These are phyloP conservation scores for Penicillium verrucosum DNA, from an alignment of 2,329 filamentous ascomycete genomes.

Conservation along the genomic window DNA sequence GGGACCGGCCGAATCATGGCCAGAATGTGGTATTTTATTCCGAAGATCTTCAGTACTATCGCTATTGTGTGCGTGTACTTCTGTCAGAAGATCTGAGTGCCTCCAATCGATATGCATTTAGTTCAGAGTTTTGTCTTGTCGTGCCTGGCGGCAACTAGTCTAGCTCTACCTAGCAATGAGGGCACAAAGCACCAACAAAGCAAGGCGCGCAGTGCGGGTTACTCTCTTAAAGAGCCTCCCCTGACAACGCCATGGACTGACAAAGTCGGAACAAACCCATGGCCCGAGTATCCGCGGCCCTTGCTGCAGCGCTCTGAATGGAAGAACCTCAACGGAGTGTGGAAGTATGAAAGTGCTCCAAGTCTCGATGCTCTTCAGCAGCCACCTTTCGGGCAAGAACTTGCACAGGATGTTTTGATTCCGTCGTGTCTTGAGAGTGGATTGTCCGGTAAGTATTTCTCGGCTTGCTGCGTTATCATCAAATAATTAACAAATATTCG, in stretches of 20 bases:
- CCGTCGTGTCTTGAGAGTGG: constrained; percentile 56
- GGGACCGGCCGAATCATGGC: neutral
- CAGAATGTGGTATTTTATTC: neutral
- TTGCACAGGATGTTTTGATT: constrained; percentile 48
- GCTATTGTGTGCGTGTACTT: neutral
- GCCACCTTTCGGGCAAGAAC: constrained; percentile 46
- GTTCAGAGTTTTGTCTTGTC: constrained; percentile 10
- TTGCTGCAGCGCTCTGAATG: constrained; percentile 47
- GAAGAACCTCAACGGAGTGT: constrained; percentile 51
- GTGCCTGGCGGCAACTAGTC: constrained; percentile 9
- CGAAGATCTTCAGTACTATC: neutral
- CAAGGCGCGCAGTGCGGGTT: constrained; percentile 23
- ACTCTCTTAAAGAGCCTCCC: constrained; percentile 43
- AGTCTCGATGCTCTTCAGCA: constrained; percentile 37
- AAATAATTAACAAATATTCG: neutral
- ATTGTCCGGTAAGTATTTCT: constrained; percentile 42
- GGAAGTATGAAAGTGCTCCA: constrained; percentile 45
- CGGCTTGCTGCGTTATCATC: neutral
- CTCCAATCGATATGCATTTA: constrained; percentile 13
- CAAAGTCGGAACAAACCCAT: constrained; percentile 48
- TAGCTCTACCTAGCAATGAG: constrained; percentile 10
- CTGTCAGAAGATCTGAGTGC: neutral
- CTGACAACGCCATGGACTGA: constrained; percentile 47
- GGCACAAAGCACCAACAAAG: neutral
- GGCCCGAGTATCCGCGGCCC: constrained; percentile 51